These are phyloP conservation scores for Magnusiomyces ingens DNA, from an alignment of 1,139 yeast species.

Conservation along the genomic window DNA sequence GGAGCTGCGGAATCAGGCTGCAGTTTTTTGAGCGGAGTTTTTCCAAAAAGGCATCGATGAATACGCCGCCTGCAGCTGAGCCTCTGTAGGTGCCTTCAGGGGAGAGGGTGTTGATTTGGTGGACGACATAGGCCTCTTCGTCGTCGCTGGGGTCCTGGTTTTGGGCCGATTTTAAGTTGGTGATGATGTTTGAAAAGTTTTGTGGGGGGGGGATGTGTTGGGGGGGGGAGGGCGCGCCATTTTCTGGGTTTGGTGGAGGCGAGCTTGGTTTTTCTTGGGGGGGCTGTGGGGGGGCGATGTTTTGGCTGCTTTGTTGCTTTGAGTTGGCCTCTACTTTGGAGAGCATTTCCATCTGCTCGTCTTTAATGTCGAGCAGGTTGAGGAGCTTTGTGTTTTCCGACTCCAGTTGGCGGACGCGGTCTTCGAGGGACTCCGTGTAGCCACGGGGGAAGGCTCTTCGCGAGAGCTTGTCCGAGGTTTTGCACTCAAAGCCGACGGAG, in stretches of 20 bases:
- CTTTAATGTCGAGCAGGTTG: slow-evolving; percentile 51
- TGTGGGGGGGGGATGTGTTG: background rate
- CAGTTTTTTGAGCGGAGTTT: slow-evolving; percentile 25
- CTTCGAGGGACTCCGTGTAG: slow-evolving; percentile 66
- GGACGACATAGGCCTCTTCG: slow-evolving; percentile 25
- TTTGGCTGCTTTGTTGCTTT: too few species aligned
- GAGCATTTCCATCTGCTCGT: slow-evolving; percentile 47
- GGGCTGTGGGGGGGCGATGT: slow-evolving; percentile 1
- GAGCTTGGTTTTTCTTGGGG: slow-evolving; percentile 2
- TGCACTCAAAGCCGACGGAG: slow-evolving; percentile 64
- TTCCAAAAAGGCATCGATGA: slow-evolving; percentile 26
- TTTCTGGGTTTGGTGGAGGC: background rate
- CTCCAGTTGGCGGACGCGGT: slow-evolving; percentile 53
- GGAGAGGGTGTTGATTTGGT: slow-evolving; percentile 26
- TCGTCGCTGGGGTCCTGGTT: slow-evolving; percentile 19
- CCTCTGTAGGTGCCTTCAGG: slow-evolving; percentile 30
- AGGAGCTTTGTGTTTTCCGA: slow-evolving; percentile 46
- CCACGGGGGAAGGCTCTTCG: slow-evolving; percentile 70
- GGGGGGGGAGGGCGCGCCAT: background rate
- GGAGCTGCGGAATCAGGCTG: slow-evolving; percentile 20
- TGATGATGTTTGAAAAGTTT: background rate
- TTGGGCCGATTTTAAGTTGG: slow-evolving; percentile 1
- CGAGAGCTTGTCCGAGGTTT: slow-evolving; percentile 62
- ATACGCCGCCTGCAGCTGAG: slow-evolving; percentile 31
- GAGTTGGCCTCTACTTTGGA: slow-evolving; percentile 25